A percentile compares a stretch with the other conserved stretches of the same genome.
phyloP scores from a whole-genome alignment of 2,329 filamentous ascomycete species.

The Plectosphaerella plurivora region DNA sequence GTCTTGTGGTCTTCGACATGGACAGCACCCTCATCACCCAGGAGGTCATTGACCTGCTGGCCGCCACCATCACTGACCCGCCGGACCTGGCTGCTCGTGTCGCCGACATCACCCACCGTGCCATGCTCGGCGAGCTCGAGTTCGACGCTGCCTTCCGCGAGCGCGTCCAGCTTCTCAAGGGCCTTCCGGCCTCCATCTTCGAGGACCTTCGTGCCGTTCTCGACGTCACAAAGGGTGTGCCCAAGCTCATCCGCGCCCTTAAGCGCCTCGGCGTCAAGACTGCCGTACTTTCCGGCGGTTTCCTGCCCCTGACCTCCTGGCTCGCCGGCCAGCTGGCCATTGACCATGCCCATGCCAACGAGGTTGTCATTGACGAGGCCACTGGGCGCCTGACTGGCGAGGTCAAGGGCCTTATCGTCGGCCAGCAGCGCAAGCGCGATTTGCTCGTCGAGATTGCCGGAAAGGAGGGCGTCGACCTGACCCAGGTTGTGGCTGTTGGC shows the following conservation, averaged over 20 bases:
- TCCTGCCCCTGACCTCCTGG: conserved; percentile 84
- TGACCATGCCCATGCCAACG: conserved; percentile 85
- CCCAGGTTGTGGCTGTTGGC: conserved; percentile 69
- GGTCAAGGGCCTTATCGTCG: conserved; percentile 67
- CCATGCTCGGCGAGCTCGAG: conserved; percentile 94
- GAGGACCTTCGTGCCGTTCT: conserved; percentile 70
- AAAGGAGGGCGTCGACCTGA: conserved; percentile 60
- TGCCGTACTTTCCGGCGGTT: conserved; percentile 88
- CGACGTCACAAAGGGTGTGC: conserved; percentile 77
- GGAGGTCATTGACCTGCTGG: conserved; percentile 95
- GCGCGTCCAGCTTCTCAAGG: conserved; percentile 75
- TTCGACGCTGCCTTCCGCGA: conserved; percentile 81
- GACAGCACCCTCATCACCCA: conserved; percentile 96
- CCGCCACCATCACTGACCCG: conserved; percentile 66
- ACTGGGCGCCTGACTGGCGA: conserved; percentile 63
- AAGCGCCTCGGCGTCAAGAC: conserved; percentile 79
- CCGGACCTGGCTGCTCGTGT: conserved; percentile 75
- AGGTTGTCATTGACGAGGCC: conserved; percentile 61
- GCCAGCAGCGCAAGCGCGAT: conserved; percentile 69
- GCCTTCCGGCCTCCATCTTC: conserved; percentile 75
- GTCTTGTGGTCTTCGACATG: conserved; percentile 96
- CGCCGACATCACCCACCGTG: conserved; percentile 82
- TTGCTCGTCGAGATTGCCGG: conserved; percentile 66
- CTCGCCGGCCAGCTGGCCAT: conserved; percentile 76
- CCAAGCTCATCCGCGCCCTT: conserved; percentile 67